Conservation (phyloP, 257 asterid species). For the Solanum chaucha region DNA sequence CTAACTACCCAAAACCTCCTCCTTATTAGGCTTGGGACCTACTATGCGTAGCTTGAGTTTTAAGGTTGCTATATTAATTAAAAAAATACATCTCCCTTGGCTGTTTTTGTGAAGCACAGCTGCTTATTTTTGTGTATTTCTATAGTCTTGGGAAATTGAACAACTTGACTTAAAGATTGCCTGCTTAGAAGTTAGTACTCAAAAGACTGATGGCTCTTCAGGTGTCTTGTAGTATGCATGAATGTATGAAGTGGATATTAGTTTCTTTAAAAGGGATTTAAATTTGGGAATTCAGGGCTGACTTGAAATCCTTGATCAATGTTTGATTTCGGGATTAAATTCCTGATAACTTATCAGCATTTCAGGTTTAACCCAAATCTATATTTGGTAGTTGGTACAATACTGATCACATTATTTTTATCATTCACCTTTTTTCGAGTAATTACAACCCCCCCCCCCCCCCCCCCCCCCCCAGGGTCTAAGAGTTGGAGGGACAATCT, state of each 20-base stretch:
- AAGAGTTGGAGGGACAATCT: too few species aligned
- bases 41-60: not conserved
- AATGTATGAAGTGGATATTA: not conserved
- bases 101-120: not conserved
- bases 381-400: not conserved
- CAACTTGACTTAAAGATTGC: conserved; percentile 82
- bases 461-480: too few species aligned
- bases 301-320: not conserved
- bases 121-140: not conserved
- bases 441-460: not conserved
- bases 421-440: not conserved
- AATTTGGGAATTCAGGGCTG: not conserved
- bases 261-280: not conserved
- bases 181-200: conserved; percentile 77
- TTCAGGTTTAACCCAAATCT: not conserved
- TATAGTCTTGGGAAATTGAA: not conserved
- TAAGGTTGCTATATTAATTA: not conserved
- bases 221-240: not conserved
- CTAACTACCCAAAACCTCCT: not conserved
- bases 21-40: not conserved
- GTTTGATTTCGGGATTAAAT: not conserved
- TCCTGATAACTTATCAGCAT: not conserved
- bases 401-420: not conserved
- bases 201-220: not conserved
- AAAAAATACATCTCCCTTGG: not conserved